These are phyloP conservation scores for Wallacemonas sp. DNA, from an alignment of 208 protist genomes.

Conservation along the genomic window DNA sequence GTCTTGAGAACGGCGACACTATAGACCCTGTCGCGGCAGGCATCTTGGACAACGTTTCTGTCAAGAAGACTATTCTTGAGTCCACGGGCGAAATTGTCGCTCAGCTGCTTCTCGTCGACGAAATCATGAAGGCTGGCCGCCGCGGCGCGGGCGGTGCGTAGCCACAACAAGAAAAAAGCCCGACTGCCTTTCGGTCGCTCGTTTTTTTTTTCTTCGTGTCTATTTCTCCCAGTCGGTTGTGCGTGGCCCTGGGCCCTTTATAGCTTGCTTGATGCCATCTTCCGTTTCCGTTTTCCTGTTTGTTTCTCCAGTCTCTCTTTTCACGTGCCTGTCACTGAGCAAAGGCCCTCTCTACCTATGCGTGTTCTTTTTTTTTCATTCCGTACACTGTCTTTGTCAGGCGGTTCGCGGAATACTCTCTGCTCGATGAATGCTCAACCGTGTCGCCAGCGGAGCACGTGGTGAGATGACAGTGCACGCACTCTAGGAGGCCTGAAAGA, in stretches of 20 bases:
- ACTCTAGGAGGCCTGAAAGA: too few relatives aligned
- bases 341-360: too few relatives aligned
- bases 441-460: too few relatives aligned
- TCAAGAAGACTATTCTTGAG: constrained; percentile 98
- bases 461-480: too few relatives aligned
- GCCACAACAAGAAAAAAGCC: not conserved
- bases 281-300: constrained; percentile 10
- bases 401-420: too few relatives aligned
- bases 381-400: too few relatives aligned
- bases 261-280: not conserved
- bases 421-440: too few relatives aligned
- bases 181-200: not conserved
- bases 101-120: constrained; percentile 99
- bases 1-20: constrained; percentile 97
- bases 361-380: too few relatives aligned
- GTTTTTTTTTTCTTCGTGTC: constrained; percentile 5
- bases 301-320: not conserved
- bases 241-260: too few relatives aligned
- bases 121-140: constrained; percentile 99
- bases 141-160: constrained; percentile 69
- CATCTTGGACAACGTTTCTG: constrained; percentile 98
- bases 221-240: too few relatives aligned
- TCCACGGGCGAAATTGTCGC: constrained; percentile 95
- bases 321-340: too few relatives aligned
- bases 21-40: constrained; percentile 93